Percentiles rank a stretch among this genome's conserved stretches.
These are phyloP conservation scores for Beta macrorhiza DNA, from an alignment of 179 eudicot species.

Conservation along the genomic window DNA sequence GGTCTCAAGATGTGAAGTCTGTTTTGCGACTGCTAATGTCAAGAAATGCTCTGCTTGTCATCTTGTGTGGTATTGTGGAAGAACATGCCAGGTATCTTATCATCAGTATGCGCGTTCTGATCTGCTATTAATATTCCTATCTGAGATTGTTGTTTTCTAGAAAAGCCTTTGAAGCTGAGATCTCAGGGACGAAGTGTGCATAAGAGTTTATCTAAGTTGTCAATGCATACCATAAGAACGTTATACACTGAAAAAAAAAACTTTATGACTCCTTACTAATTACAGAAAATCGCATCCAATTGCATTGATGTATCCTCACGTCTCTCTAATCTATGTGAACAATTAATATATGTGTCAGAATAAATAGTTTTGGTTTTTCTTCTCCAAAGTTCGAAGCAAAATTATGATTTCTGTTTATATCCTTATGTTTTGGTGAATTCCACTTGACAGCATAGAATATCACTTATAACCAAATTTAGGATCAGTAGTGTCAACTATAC, in stretches of 20 bases:
- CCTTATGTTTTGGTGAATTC: too few species aligned
- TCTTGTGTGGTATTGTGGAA: conserved; percentile 82
- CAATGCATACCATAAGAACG: not conserved
- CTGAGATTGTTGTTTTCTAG: too few species aligned
- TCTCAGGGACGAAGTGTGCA: not conserved
- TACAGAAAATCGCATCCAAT: not conserved
- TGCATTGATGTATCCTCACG: not conserved
- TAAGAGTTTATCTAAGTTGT: not conserved
- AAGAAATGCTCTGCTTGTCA: conserved; percentile 87
- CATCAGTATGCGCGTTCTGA: not conserved
- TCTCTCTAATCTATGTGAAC: not conserved
- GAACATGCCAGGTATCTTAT: conserved; percentile 71
- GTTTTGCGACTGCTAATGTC: conserved; percentile 53
- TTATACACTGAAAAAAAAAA: not conserved
- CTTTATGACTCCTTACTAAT: not conserved
- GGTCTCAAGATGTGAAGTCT: conserved; percentile 66
- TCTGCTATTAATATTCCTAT: too few species aligned
- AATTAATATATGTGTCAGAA: not conserved
- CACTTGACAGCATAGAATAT: not conserved
- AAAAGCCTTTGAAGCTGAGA: not conserved
- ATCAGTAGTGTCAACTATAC: not conserved
- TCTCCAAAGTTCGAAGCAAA: not conserved
- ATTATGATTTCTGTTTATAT: too few species aligned
- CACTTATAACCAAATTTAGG: not conserved
- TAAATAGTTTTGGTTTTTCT: too few species aligned